phyloP scores from a whole-genome alignment of 129 eudicot species.

The sunflower (Helianthus annuus) region DNA sequence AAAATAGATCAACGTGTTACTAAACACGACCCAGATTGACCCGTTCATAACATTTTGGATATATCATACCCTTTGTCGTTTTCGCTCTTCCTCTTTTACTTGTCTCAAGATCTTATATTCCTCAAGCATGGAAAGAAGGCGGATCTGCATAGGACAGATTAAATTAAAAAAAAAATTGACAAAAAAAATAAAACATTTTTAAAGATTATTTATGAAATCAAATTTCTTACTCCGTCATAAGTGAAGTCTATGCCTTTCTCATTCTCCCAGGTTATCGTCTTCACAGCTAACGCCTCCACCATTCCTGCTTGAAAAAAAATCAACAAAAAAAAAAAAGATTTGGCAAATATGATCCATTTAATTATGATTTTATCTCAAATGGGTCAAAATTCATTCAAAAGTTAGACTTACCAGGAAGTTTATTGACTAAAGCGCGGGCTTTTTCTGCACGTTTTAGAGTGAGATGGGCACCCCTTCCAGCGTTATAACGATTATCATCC shows the following conservation, averaged over 20 bases:
- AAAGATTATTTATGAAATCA: background rate
- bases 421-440: conserved; percentile 86
- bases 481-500: conserved; percentile 95
- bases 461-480: conserved; percentile 97
- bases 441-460: conserved; percentile 94
- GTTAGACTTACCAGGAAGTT: conserved; percentile 78
- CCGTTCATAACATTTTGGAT: background rate
- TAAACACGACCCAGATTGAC: background rate
- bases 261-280: conserved; percentile 73
- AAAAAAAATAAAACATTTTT: conserved; percentile 3
- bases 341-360: background rate
- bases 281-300: conserved; percentile 74
- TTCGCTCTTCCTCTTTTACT: conserved; percentile 82
- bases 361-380: background rate
- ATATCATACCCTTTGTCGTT: conserved; percentile 75
- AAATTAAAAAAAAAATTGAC: conserved; percentile 2
- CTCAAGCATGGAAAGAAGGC: conserved; percentile 88
- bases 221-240: conserved; percentile 81
- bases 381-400: background rate
- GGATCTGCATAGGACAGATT: conserved; percentile 48
- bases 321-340: conserved; percentile 2
- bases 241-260: conserved; percentile 74
- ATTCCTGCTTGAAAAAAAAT: conserved; percentile 52
- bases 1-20: background rate
- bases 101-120: conserved; percentile 64